Evolutionary conservation across 306 rosid species (phyloP), one percentile per base, ranked within the genome.

Genomic region (Vicia faba): DNA sequence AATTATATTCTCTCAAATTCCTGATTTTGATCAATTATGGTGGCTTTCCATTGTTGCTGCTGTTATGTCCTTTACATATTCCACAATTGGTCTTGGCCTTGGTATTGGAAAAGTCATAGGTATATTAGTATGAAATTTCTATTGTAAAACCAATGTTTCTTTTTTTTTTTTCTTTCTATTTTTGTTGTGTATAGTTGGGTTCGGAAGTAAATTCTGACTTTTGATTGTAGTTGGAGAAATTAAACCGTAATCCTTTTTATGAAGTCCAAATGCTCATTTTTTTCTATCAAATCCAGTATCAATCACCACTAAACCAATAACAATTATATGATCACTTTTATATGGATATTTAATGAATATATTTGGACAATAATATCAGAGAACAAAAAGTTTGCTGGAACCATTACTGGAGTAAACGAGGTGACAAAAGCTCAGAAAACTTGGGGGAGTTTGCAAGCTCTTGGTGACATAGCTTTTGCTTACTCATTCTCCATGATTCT

Each of bases 381-480:
- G 79, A 73, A 14, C 66, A 75, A 82, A 57, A 63, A 38, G 73
- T 1, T 88, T 46, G 45, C 15, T 44, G 97, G 96, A 61, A 86
- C 81, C 75, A 39, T 83, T 20, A 83, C 86, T 1, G 97, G 97
- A 26, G 38, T 91, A 41, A 75, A 64, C 26, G 49, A 77, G 43
- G 91, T 88, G 45, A 85, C 95, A 51, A 65, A 80, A 65, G 60
- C 85, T 7, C 74, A 85, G 7, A 91, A 91, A 68, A 70, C 82
- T 25, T 88, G 97, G 96, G 79, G 86, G 67, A 86, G 84, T 74
- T 86, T 86, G 74, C 89, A 85, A 83, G 91, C 97, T 64, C 87
- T 88, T 68, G 96, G 97, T 35, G 80, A 88, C 81, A 83, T 88
- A 28, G 96, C 97, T 70, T 91, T 91, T 74, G 97, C 97, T 8